Evolutionary conservation across 2,329 filamentous ascomycete species (phyloP), one percentile per base, ranked within the genome.

Genomic region (Metarhizium album): DNA sequence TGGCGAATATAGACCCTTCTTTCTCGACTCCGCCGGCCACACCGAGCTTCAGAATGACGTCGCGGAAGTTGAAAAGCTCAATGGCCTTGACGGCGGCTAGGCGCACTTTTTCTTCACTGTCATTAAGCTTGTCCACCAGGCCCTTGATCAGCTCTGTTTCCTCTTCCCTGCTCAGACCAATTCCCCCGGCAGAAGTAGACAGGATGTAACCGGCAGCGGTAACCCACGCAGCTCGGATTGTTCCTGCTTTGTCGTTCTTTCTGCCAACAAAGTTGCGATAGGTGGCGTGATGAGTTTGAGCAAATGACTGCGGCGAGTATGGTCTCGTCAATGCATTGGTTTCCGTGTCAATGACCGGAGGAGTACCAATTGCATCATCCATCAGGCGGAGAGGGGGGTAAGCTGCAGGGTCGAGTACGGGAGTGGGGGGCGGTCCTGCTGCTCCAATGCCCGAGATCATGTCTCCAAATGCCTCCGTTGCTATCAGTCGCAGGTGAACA

Each of bases 391-490:
- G 72, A 3, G 86, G 84, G n/a, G 91, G 91, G 61, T 94, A 96
- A 29, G 86, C 84, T 22, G 86, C 79, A 13, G 91, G 87, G 60
- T 96, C 89, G 62, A 95, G 76, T 2, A 73, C 67, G 9, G 85
- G 79, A 6, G 81, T 70, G 14, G 86, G 80, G 16, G 90, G 89
- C 50, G 88, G 87, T 0, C 91, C 91, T 54, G 90, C 89, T 54
- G 91, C 87, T 47, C 91, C 91, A 64, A 97, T 94, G 5, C 91
- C 91, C 40, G 91, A 85, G 24, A 94, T 86, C 75, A 98, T 90
- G 63, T 97, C 91, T 49, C 94, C 93, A 38, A 98, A 80, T 0
- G 93, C 95, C 67, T 97, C 89, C 0, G 91, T 95, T 2, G 91
- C 91, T 52, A 98, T 77, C 53, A 88, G 78, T 49, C 93, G 86